Conservation (phyloP, 2,329 filamentous ascomycete species). For the Eutypa lata region DNA sequence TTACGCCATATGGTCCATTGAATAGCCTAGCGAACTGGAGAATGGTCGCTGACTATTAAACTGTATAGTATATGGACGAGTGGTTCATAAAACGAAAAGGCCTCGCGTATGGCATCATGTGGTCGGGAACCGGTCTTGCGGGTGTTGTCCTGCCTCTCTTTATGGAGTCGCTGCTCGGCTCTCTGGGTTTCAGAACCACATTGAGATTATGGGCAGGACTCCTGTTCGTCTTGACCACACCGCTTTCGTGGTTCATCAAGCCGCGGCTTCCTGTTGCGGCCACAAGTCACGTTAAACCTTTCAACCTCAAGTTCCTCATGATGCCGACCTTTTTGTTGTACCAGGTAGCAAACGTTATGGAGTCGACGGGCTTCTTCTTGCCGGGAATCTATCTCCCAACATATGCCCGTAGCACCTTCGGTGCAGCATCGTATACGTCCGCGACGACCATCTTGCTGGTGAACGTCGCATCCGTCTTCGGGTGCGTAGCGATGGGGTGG, state of each 20-base stretch:
- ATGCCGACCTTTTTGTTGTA: slow-evolving; percentile 55
- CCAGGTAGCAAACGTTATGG: slow-evolving; percentile 53
- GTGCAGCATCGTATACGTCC: slow-evolving; percentile 44
- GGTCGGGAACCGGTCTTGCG: slow-evolving; percentile 50
- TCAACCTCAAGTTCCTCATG: slow-evolving; percentile 48
- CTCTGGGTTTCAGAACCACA: slow-evolving; percentile 51
- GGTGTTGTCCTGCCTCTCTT: slow-evolving; percentile 52
- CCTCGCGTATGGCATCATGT: slow-evolving; percentile 63
- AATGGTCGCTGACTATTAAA: slow-evolving; percentile 9
- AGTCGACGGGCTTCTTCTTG: slow-evolving; percentile 61
- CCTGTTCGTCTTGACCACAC: slow-evolving; percentile 48
- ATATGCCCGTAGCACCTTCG: slow-evolving; percentile 49
- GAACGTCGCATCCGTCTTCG: slow-evolving; percentile 58
- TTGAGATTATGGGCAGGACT: slow-evolving; percentile 51
- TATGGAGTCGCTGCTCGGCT: slow-evolving; percentile 47
- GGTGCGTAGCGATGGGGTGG: slow-evolving; percentile 55
- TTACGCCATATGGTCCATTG: not conserved
- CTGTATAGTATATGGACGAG: slow-evolving; percentile 50
- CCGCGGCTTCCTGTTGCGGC: slow-evolving; percentile 48
- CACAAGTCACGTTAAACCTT: slow-evolving; percentile 33
- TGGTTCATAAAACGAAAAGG: slow-evolving; percentile 60
- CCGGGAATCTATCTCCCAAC: slow-evolving; percentile 60
- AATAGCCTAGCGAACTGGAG: not conserved
- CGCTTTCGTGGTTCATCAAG: slow-evolving; percentile 56
- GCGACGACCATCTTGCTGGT: slow-evolving; percentile 57